phyloP scores from a whole-genome alignment of 805 yeast genomes.

The Candida cerambycidarum region DNA sequence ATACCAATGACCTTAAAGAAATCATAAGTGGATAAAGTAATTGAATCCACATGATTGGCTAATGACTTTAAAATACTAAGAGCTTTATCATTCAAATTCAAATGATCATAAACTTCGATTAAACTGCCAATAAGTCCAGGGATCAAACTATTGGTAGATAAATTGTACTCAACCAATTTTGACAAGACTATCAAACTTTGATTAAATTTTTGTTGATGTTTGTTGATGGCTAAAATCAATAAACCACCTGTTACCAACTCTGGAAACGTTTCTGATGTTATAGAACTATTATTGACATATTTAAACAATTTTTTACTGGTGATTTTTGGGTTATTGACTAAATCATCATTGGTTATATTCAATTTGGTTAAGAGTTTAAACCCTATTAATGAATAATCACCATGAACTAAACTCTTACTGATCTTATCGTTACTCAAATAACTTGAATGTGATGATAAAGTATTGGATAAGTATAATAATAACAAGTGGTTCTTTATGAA shows the following conservation, averaged over 20 bases:
- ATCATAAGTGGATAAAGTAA: constrained; percentile 20
- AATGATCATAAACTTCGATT: constrained; percentile 48
- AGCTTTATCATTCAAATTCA: constrained; percentile 37
- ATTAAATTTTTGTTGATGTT: constrained; percentile 21
- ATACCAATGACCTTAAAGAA: constrained; percentile 32
- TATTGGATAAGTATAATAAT: constrained; percentile 41
- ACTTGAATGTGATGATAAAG: constrained; percentile 25
- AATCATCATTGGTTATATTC: constrained; percentile 27
- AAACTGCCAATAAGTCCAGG: constrained; percentile 55
- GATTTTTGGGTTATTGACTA: constrained; percentile 17
- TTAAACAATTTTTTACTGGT: constrained; percentile 24
- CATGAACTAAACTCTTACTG: constrained; percentile 19
- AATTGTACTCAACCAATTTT: constrained; percentile 18
- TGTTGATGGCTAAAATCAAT: constrained; percentile 28
- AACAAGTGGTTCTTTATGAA: constrained; percentile 46
- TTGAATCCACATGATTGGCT: constrained; percentile 15
- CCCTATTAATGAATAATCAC: constrained; percentile 31
- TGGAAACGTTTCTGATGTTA: constrained; percentile 11
- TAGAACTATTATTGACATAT: constrained; percentile 12
- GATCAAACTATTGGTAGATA: constrained; percentile 21
- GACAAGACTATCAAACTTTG: constrained; percentile 39
- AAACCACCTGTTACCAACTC: constrained; percentile 27
- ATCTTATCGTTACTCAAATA: constrained; percentile 20
- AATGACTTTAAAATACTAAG: constrained; percentile 18
- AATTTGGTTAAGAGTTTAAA: constrained; percentile 31